A percentile compares a stretch with the other conserved stretches of the same genome.
Conservation (phyloP, 805 yeast species). For the Wickerhamiella spandovensis region DNA sequence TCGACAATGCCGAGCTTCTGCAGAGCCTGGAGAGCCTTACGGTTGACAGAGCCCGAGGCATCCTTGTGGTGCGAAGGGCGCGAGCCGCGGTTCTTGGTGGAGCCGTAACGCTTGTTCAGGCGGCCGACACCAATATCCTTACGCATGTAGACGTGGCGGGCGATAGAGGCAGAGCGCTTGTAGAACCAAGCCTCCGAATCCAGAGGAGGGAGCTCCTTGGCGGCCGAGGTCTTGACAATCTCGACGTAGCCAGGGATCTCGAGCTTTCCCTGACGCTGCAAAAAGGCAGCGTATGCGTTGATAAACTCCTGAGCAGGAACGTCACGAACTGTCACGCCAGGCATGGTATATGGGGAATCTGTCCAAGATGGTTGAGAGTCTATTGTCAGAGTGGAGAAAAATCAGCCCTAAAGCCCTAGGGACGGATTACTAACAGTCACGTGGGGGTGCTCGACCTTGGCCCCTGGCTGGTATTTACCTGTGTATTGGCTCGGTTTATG, state of each 20-base stretch:
- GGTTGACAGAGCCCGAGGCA: conserved; percentile 98
- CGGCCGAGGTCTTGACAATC: conserved; percentile 96
- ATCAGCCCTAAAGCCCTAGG: background rate
- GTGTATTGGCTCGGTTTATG: too few relatives aligned
- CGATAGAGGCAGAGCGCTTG: conserved; percentile 99
- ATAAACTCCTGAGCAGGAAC: conserved; percentile 99
- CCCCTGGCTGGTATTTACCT: too few relatives aligned
- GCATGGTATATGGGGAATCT: conserved; percentile 12
- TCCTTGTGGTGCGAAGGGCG: conserved; percentile 98
- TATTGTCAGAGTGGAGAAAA: background rate
- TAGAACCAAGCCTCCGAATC: conserved; percentile 99
- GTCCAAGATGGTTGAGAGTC: background rate
- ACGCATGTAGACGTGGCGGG: conserved; percentile 99
- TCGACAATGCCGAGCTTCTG: conserved; percentile 97
- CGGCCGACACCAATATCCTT: conserved; percentile 99
- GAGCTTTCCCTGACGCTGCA: conserved; percentile 99
- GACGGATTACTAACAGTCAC: too few relatives aligned
- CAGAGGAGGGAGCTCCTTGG: conserved; percentile 99
- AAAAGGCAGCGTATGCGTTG: conserved; percentile 98
- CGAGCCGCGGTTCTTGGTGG: conserved; percentile 97
- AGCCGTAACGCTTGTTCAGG: conserved; percentile 98
- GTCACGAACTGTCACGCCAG: conserved; percentile 55
- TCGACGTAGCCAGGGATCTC: conserved; percentile 99
- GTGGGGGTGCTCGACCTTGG: too few relatives aligned
- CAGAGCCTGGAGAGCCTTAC: conserved; percentile 94